Base-by-base conservation (phyloP, 768 basidiomycete genomes). In the Tulasnella sp. region DNA sequence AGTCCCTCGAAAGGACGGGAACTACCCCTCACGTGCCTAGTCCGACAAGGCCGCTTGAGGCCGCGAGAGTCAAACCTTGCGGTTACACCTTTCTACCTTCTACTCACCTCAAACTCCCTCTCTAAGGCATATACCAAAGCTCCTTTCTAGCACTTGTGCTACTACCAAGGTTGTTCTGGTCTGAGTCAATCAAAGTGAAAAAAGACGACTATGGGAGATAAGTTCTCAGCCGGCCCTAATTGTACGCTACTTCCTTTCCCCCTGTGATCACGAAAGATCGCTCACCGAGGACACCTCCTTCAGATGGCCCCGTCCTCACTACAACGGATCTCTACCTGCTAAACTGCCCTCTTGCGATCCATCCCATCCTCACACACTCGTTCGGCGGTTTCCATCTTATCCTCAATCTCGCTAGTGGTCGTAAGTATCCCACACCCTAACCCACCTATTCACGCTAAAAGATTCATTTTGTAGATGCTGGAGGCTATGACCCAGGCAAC, bases 251-350 rank as follows among this genome's bases (percentile, higher is more conserved):
- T 3, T 9, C 5, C 3, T 0, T 23, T 29, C 7, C n/a, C 9
- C 8, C 25, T 8, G 4, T 11, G 12, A n/a, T 25, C n/a, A n/a
- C n/a, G n/a, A n/a, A n/a, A n/a, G n/a, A n/a, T n/a, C n/a, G n/a
- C n/a, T n/a, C n/a, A n/a, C n/a, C n/a, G n/a, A n/a, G 21, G 36
- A 25, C 39, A 6, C 23, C n/a, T 12, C 25, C 29, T 50, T 37
- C 40, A 88, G 85, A 89, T 68, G 86, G 85, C 0, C 87, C 87
- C 4, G 78, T 89, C 5, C 74, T 90, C 12, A 77, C 78, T 2
- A 84, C 84, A 64, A 87, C 85, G 0, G 87, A 90, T 65, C 74
- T 91, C 12, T 91, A 87, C 67, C 76, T 90, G 2, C 77, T 91
- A 55, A 74, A 77, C 41, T 76, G 79, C 4, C 77, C 81, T 19